phyloP scores from a whole-genome alignment of 2,329 filamentous ascomycete genomes.

The Calonectria leucothoes region DNA sequence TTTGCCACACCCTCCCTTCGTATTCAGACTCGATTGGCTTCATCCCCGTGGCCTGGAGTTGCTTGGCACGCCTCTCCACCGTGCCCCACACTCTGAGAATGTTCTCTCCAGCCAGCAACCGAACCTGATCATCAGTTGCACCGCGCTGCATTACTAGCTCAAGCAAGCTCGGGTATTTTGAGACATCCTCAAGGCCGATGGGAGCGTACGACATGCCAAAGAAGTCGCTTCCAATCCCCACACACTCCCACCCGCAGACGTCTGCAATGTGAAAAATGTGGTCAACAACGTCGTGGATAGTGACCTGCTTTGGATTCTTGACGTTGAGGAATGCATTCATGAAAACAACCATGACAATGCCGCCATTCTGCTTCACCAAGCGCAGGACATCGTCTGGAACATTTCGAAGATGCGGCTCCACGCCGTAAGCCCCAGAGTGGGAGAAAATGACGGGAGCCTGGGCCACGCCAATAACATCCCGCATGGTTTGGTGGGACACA shows the following conservation, averaged over 20 bases:
- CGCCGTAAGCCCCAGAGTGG: conserved; percentile 42
- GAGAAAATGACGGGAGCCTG: conserved; percentile 47
- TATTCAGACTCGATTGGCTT: conserved; percentile 45
- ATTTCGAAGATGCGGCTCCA: conserved; percentile 49
- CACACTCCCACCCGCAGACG: conserved; percentile 49
- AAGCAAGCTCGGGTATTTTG: conserved; percentile 48
- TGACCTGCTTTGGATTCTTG: conserved; percentile 44
- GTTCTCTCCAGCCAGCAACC: conserved; percentile 33
- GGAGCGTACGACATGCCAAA: conserved; percentile 46
- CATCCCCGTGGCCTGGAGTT: conserved; percentile 34
- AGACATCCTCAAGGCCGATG: conserved; percentile 46
- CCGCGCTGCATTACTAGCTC: conserved; percentile 45
- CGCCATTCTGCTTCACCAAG: conserved; percentile 48
- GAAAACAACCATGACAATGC: conserved; percentile 55
- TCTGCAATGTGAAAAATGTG: conserved; percentile 46
- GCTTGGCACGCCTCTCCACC: conserved; percentile 40
- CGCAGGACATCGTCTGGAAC: conserved; percentile 54
- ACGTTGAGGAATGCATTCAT: conserved; percentile 48
- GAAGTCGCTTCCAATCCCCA: conserved; percentile 52
- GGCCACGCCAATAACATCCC: conserved; percentile 42
- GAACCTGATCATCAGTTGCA: conserved; percentile 44
- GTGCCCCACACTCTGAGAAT: conserved; percentile 36
- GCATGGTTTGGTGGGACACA: conserved; percentile 45
- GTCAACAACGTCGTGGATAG: conserved; percentile 50
- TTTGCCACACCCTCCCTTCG: conserved; percentile 41